Percentiles rank a stretch among this genome's conserved stretches.
Conservation (phyloP, 2,329 filamentous ascomycete genomes). For the Curvularia lunata region DNA sequence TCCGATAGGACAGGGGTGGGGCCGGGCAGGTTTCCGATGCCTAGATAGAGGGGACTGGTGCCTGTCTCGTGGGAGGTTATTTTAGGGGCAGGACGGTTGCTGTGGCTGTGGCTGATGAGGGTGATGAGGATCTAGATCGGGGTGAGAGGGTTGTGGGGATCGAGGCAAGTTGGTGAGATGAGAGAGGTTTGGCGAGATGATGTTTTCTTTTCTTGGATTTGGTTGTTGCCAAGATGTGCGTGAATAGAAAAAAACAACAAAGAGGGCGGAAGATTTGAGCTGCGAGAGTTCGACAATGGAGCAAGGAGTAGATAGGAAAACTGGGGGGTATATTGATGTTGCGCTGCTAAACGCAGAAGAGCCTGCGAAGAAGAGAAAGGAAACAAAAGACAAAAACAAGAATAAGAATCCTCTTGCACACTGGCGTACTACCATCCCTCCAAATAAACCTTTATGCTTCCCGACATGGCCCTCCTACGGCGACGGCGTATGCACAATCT, state of each 20-base stretch:
- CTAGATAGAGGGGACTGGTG: too few species aligned
- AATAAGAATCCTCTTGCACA: neutral
- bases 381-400: neutral
- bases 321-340: conserved; percentile 1
- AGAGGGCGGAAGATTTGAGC: neutral
- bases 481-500: conserved; percentile 39
- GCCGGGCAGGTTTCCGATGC: too few species aligned
- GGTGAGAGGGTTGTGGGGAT: neutral
- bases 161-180: neutral
- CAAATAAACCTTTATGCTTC: neutral
- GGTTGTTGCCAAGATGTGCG: neutral
- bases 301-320: neutral
- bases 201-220: neutral
- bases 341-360: neutral
- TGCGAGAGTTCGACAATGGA: neutral
- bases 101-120: neutral
- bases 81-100: neutral
- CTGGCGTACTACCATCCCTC: neutral
- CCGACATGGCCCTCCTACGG: conserved; percentile 10
- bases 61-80: too few species aligned
- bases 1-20: too few species aligned
- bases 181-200: neutral
- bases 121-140: neutral
- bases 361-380: neutral
- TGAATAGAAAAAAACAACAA: neutral